These are phyloP conservation scores for Panus rudis DNA, from an alignment of 768 basidiomycete species.

Conservation along the genomic window DNA sequence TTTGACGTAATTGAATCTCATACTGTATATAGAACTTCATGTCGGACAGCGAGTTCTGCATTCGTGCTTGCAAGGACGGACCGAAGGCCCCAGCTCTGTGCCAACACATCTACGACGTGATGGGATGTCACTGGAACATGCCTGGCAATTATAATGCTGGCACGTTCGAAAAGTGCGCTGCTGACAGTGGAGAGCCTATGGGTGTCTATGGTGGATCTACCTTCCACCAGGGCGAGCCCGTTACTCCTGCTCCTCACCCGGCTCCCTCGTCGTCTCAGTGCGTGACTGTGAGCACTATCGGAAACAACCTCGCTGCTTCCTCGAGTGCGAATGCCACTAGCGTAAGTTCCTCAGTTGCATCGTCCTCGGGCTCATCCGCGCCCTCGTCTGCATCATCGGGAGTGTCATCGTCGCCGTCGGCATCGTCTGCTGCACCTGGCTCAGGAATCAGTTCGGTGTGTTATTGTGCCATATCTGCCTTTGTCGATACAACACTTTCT, in stretches of 20 bases:
- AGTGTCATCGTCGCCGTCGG: not conserved
- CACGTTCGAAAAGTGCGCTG: constrained; percentile 38
- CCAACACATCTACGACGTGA: constrained; percentile 50
- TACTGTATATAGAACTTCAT: constrained; percentile 47
- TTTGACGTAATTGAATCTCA: constrained; percentile 6
- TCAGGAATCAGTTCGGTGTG: not conserved
- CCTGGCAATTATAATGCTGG: constrained; percentile 38
- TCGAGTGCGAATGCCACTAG: not conserved
- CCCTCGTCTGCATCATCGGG: not conserved
- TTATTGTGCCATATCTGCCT: not conserved
- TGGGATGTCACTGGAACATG: constrained; percentile 62
- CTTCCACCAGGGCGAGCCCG: constrained; percentile 55
- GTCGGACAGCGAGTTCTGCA: constrained; percentile 54
- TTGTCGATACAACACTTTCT: no score
- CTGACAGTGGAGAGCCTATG: constrained; percentile 54
- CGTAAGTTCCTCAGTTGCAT: not conserved
- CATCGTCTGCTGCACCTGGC: not conserved
- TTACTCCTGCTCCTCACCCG: constrained; percentile 50
- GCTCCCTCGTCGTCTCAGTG: constrained; percentile 57
- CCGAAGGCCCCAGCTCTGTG: constrained; percentile 47
- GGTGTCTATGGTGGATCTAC: constrained; percentile 65
- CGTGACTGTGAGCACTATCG: constrained; percentile 41
- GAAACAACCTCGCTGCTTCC: constrained; percentile 29
- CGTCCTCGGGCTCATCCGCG: not conserved
- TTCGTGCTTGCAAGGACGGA: constrained; percentile 57